Base-by-base conservation (phyloP, 148 eudicot genomes). In the Camellia lanceoleosa region DNA sequence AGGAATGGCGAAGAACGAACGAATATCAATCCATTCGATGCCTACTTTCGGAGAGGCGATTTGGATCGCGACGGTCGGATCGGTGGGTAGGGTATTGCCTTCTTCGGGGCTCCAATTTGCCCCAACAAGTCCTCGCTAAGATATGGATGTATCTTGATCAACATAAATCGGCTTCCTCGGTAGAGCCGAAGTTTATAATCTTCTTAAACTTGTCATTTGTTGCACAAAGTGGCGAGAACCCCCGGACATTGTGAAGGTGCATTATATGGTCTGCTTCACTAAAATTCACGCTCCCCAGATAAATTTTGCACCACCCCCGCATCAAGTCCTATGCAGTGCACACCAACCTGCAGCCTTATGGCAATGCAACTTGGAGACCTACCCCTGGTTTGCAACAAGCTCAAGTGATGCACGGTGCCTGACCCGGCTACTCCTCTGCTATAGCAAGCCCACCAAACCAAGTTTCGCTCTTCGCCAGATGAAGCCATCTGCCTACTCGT, bases 181-280 rank as follows among this genome's bases (percentile, higher is more conserved):
- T 49, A 90, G 98, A 86, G 84, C 89, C 10, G 99, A 96, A 75
- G 94, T 96, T 84, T 96, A 91, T 83, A 96, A 94, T 82, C 91
- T 91, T 82, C 98, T 96, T 73, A 93, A 94, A 82, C 99, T 96
- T 85, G 95, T 92, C 69, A 96, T n/a, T 98, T 38, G 97, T 96
- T 68, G 98, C 99, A 46, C 99, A 96, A 79, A 92, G 92, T 82
- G 90, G 78, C 82, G 93, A 75, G 98, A 92, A 20, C 86, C 97
- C 20, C 89, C 95, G 56, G 99, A 96, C 43, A 87, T 96, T n/a
- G 99, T 96, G 76, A 91, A 86, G 83, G 92, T 43, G 99, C 98
- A 62, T 80, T 96, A 49, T 91, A 83, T 87, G 89, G 97, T 67
- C 95, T 68, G 97, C 98, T 86, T 92, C 99, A 55, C 93, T 68